Evolutionary conservation across 805 yeast genomes (phyloP), one percentile per base, ranked within the genome.

Genomic region (Wickerhamomyces xylosicus): DNA sequence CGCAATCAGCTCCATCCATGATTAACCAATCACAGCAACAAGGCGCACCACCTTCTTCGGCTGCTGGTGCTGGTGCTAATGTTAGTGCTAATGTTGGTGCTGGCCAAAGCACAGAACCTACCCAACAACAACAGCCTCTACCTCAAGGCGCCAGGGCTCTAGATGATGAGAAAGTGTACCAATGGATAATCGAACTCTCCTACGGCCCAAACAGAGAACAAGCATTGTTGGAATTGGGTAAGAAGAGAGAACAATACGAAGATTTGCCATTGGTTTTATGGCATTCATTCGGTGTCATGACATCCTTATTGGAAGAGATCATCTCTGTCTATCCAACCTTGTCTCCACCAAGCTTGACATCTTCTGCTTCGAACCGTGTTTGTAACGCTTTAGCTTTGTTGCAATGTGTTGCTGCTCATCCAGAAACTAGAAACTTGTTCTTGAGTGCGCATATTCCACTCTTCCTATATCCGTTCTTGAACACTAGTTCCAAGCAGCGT

Each of bases 221-320:
- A 53, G 97, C 98, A 3, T 67, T 90, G 39, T 64, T 89, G 47
- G 97, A 89, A 57, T 67, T 90, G 34, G 97, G 97, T 9, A 85
- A 92, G 56, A 89, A 89, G 54, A 71, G 98, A 45, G 98, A 90
- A 55, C 87, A 86, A 54, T 90, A 85, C 55, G 97, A 87, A 42
- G 97, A 90, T 57, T 69, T 90, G 42, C 97, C 97, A 0, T 60
- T 87, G 31, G 94, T 90, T 5, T 64, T 90, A 42, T 90, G 98
- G 98, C 80, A 90, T 52, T 85, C 96, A 4, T 89, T 83, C 61
- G 98, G 97, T 22, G 97, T 90, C 11, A 87, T 92, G 94, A 80
- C 97, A 2, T 81, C 87, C 17, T 64, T 90, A 31, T 61, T 90
- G 42, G 94, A 85, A 57, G 98, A 90, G 56, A 87, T 90, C 39